phyloP scores from a whole-genome alignment of 495 filamentous ascomycete species.

The Neurospora terricola region DNA sequence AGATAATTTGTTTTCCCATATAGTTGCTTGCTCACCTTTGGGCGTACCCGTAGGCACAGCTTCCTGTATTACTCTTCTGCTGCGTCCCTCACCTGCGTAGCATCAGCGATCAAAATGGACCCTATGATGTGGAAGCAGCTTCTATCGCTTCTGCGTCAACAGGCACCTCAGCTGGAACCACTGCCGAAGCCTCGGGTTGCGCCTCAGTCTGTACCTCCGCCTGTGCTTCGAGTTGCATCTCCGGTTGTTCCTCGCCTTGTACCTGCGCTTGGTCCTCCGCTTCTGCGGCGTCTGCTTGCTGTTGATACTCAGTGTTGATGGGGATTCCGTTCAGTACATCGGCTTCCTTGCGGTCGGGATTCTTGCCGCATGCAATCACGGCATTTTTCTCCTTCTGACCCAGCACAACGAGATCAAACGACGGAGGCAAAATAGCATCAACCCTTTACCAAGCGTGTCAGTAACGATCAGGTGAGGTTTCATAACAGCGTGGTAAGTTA shows the following conservation, averaged over 20 bases:
- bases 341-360: constrained; percentile 34
- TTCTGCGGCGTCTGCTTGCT: neutral
- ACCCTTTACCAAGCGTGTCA: constrained; percentile 8
- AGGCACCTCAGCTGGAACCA: neutral
- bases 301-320: constrained; percentile 20
- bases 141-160: neutral
- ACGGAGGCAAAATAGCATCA: constrained; percentile 29
- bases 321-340: constrained; percentile 25
- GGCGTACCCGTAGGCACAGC: constrained; percentile 1
- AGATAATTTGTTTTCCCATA: neutral
- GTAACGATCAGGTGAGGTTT: neutral
- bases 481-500: neutral
- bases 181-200: neutral
- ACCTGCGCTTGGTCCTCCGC: neutral
- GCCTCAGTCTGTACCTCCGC: neutral
- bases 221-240: neutral
- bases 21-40: neutral
- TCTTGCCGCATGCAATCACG: constrained; percentile 30
- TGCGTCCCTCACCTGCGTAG: constrained; percentile 3
- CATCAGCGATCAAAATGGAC: neutral
- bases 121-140: neutral
- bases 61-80: neutral
- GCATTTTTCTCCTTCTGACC: constrained; percentile 37
- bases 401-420: constrained; percentile 40
- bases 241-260: neutral